Base-by-base conservation (phyloP, 371 early-diverging fungal genomes). In the Apophysomyces ossiformis region DNA sequence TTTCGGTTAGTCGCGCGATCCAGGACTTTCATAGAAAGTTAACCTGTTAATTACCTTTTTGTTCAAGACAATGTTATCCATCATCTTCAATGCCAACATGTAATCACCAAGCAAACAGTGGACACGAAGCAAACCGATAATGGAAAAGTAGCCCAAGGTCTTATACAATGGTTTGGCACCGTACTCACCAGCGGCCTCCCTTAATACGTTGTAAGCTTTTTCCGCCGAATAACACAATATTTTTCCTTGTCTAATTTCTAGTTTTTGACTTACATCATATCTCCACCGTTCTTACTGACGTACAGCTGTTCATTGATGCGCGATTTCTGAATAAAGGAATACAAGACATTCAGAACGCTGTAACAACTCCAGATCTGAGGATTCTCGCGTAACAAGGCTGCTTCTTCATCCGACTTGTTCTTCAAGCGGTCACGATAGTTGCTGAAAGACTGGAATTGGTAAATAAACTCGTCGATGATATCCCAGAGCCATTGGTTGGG, bases 401-500 rank as follows among this genome's bases (percentile, higher is more conserved):
- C 76, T 72, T 95, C 96, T 67, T 88, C 89, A 26, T 91, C 89
- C 37, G 81, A 75, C 79, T 91, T 92, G 81, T 81, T 90, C 82
- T 87, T 86, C 65, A 86, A 77, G 66, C 93, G 91, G 82, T 87
- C 91, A 64, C 95, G 90, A 85, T 88, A 95, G 68, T 90, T 88
- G 81, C 94, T 92, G 87, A 94, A 96, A 50, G 95, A 88, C 85
- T 96, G 95, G 90, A 94, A 96, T 85, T 96, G 96, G 77, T 95
- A 96, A 69, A 96, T 95, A 77, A 96, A 96, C 82, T 96, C 96
- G 72, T 96, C 96, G 67, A 96, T 94, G 69, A 96, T 96, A 81
- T 96, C 96, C 96, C 96, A 96, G 59, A 96, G 85, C 96, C 96
- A 96, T 83, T 95, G 94, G 83, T 93, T 95, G 32, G 96, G 96